phyloP scores from a whole-genome alignment of 768 basidiomycete genomes.

The Chiua virens region DNA sequence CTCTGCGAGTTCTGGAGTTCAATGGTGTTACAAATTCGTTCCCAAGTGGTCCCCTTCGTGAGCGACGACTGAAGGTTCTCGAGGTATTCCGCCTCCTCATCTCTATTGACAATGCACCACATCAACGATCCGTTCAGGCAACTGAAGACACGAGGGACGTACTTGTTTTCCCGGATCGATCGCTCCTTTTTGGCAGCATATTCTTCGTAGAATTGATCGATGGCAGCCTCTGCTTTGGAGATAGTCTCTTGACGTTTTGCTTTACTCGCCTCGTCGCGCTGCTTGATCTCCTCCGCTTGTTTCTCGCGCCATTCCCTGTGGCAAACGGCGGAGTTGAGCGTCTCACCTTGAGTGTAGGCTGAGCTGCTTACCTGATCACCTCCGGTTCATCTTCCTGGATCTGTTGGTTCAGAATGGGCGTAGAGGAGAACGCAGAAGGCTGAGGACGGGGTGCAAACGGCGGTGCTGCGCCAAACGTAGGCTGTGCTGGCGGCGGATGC shows the following conservation, averaged over 20 bases:
- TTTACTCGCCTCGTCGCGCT: conserved; percentile 79
- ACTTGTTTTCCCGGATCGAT: conserved; percentile 96
- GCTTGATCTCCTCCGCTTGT: conserved; percentile 80
- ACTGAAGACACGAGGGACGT: not conserved
- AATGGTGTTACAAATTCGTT: conserved; percentile 82
- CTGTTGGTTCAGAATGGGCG: conserved; percentile 69
- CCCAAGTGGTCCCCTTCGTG: conserved; percentile 92
- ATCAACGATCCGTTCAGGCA: conserved; percentile 1
- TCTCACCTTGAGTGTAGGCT: no score
- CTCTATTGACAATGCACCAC: conserved; percentile 47
- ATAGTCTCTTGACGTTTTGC: conserved; percentile 80
- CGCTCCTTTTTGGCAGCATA: conserved; percentile 88
- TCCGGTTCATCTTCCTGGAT: conserved; percentile 81
- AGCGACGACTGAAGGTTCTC: conserved; percentile 71
- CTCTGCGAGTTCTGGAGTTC: conserved; percentile 96
- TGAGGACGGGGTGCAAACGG: conserved; percentile 81
- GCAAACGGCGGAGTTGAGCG: not conserved
- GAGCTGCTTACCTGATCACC: conserved; percentile 63
- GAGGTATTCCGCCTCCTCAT: conserved; percentile 82
- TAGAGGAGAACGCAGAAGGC: conserved; percentile 65
- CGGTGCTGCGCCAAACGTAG: conserved; percentile 47
- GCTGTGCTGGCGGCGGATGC: conserved; percentile 27
- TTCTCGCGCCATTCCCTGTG: conserved; percentile 85
- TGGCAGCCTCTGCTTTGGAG: conserved; percentile 77
- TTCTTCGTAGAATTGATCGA: conserved; percentile 89